Evolutionary conservation across 2,329 filamentous ascomycete species (phyloP).

Genomic region (Aspergillus fischeri): DNA sequence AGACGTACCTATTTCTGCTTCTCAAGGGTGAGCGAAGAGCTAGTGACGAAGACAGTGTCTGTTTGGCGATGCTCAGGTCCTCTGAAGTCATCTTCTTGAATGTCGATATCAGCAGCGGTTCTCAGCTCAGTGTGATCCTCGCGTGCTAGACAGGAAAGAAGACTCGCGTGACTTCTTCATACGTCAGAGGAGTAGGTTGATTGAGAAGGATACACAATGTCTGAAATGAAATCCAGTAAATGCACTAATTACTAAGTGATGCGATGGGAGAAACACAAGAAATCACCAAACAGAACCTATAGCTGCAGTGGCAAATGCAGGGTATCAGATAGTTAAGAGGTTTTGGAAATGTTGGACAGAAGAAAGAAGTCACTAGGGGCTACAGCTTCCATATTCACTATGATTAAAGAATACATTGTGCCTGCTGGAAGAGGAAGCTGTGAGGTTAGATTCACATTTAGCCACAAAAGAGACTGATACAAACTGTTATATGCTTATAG

Average conservation of each 20-base stretch:
- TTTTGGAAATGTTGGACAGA: conserved; percentile 16
- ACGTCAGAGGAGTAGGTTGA: not conserved
- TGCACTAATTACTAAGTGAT: not conserved
- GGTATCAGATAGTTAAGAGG: not conserved
- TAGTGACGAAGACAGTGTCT: conserved; percentile 18
- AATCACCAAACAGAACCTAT: not conserved
- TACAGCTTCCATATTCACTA: not conserved
- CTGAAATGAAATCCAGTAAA: not conserved
- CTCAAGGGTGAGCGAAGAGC: conserved; percentile 14
- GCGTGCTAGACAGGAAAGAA: not conserved
- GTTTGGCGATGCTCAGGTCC: conserved; percentile 4
- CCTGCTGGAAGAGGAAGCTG: not conserved
- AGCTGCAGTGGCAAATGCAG: not conserved
- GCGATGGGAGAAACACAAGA: not conserved
- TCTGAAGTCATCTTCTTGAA: conserved; percentile 2
- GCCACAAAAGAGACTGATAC: not conserved
- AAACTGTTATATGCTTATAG: not conserved
- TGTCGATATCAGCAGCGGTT: not conserved
- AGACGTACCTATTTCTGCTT: conserved; percentile 21
- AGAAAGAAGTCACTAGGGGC: conserved; percentile 4
- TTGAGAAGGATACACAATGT: not conserved
- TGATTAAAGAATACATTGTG: not conserved
- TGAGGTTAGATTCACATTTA: not conserved
- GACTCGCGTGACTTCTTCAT: not conserved
- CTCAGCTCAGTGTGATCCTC: not conserved